phyloP scores from a whole-genome alignment of 352 stramenopile species.

The Aphanomyces astaci region DNA sequence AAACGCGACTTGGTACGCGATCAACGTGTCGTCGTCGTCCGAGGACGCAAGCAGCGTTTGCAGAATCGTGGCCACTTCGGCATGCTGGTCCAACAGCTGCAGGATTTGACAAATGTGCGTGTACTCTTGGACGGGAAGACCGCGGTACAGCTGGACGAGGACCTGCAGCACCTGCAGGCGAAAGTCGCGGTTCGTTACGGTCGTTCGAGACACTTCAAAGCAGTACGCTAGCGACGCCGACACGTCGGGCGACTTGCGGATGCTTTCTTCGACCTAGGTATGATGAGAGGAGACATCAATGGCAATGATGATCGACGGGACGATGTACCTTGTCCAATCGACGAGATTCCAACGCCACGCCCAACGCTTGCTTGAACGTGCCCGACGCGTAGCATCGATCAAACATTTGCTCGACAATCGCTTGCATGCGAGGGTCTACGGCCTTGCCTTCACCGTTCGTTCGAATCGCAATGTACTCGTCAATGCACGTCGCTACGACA shows the following conservation, averaged over 20 bases:
- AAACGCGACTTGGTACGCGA: conserved; percentile 98
- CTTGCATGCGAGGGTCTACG: conserved; percentile 87
- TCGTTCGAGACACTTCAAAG: conserved; percentile 89
- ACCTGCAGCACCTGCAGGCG: conserved; percentile 90
- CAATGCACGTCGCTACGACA: conserved; percentile 88
- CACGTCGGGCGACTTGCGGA: conserved; percentile 72
- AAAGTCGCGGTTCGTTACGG: conserved; percentile 91
- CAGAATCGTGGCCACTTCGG: conserved; percentile 44
- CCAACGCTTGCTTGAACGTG: conserved; percentile 94
- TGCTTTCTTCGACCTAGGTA: conserved; percentile 68
- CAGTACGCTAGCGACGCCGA: conserved; percentile 84
- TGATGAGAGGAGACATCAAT: neutral
- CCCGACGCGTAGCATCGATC: conserved; percentile 92
- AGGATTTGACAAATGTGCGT: conserved; percentile 79
- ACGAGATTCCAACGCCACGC: conserved; percentile 93
- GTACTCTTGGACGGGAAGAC: conserved; percentile 57
- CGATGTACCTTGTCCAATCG: conserved; percentile 78
- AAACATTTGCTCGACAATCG: conserved; percentile 97
- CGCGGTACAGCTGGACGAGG: conserved; percentile 82
- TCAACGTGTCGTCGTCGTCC: conserved; percentile 77
- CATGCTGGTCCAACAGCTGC: conserved; percentile 78
- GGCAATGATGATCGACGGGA: conserved; percentile 28
- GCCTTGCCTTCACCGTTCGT: conserved; percentile 63
- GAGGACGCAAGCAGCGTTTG: conserved; percentile 31
- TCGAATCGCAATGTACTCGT: conserved; percentile 92